A percentile compares a stretch with the other conserved stretches of the same genome.
These are phyloP conservation scores for Glonium stellatum DNA, from an alignment of 495 filamentous ascomycete genomes.

Conservation along the genomic window DNA sequence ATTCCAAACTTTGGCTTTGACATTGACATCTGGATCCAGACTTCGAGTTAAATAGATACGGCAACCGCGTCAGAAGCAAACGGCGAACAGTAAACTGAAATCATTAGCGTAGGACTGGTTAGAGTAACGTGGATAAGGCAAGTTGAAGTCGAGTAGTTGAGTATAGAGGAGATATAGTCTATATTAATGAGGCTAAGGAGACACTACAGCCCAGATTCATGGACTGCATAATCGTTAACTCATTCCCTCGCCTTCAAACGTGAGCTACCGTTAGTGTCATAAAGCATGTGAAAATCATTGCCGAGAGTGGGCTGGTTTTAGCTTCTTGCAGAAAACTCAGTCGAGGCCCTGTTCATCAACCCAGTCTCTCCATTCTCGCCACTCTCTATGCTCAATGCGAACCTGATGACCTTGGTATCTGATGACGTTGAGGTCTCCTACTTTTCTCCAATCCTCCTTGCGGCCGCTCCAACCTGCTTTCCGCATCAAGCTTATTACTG, in stretches of 20 bases:
- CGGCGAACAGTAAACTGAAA: no score
- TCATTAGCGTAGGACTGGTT: no score
- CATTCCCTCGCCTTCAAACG: not conserved
- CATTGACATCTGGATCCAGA: no score
- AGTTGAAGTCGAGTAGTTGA: no score
- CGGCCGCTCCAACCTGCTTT: constrained; percentile 79
- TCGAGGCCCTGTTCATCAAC: constrained; percentile 33
- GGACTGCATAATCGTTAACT: not conserved
- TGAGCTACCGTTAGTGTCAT: not conserved
- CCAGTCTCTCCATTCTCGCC: constrained; percentile 70
- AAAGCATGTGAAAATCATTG: not conserved
- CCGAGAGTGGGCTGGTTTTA: not conserved
- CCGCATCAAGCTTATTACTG: constrained; percentile 79
- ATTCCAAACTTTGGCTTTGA: no score
- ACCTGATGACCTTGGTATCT: constrained; percentile 74
- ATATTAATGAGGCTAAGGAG: not conserved
- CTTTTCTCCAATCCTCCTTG: constrained; percentile 63
- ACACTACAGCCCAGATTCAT: not conserved
- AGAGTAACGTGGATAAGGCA: no score
- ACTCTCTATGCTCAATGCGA: constrained; percentile 62
- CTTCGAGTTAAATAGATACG: no score
- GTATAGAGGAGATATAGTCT: not conserved
- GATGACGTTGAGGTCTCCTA: constrained; percentile 60
- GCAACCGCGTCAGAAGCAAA: no score
- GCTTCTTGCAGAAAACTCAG: not conserved